These are phyloP conservation scores for Nitzschia palea DNA, from an alignment of 108 stramenopile species.

Conservation along the genomic window DNA sequence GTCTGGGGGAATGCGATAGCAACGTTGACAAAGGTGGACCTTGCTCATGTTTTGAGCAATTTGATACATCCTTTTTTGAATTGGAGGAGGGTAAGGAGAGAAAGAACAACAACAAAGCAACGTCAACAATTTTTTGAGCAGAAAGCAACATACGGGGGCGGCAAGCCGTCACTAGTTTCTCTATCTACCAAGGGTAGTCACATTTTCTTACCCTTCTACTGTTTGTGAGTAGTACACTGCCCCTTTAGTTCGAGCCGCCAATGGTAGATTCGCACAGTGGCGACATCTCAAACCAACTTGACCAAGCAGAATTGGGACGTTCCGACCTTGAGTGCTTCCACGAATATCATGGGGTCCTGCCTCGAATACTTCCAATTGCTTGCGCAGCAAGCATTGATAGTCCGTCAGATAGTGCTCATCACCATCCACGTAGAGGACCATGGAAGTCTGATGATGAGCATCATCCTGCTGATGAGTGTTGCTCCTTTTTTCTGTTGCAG, in stretches of 20 bases:
- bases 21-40: constrained; percentile 33
- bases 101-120: not conserved
- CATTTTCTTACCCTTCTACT: constrained; percentile 19
- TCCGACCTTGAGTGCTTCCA: constrained; percentile 34
- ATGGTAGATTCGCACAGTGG: constrained; percentile 31
- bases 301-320: constrained; percentile 31
- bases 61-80: constrained; percentile 35
- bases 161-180: no score
- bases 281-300: constrained; percentile 50
- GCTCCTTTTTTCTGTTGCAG: not conserved
- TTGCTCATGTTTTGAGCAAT: constrained; percentile 49
- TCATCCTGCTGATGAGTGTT: not conserved
- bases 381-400: constrained; percentile 43
- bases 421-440: constrained; percentile 13
- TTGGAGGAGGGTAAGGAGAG: constrained; percentile 34
- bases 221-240: constrained; percentile 48
- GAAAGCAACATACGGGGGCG: no score
- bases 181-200: no score
- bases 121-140: not conserved
- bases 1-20: constrained; percentile 28
- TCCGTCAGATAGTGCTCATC: constrained; percentile 40
- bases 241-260: constrained; percentile 28
- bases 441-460: no score
- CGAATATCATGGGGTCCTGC: constrained; percentile 39
- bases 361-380: constrained; percentile 45